Evolutionary conservation across 257 asterid species (phyloP).

Genomic region (Lycium barbarum): DNA sequence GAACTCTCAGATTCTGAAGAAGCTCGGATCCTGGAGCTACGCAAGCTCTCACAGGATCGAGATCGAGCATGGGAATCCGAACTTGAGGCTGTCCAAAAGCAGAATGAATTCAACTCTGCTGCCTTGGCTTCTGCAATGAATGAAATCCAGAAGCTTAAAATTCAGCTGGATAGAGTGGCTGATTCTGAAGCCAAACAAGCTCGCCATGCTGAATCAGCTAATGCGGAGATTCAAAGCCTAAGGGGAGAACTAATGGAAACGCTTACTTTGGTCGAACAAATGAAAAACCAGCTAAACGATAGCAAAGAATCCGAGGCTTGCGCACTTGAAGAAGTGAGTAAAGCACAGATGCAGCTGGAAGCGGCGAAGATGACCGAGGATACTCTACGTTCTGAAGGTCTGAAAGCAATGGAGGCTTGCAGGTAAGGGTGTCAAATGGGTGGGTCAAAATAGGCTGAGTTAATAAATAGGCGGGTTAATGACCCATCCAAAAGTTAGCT

Average conservation of each 20-base stretch:
- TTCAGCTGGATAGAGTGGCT: constrained; percentile 56
- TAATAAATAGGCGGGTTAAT: too few relatives aligned
- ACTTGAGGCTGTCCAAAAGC: constrained; percentile 78
- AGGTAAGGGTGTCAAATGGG: constrained; percentile 14
- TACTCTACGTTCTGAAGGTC: constrained; percentile 50
- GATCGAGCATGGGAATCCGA: constrained; percentile 86
- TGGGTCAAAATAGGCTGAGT: too few relatives aligned
- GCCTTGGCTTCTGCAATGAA: constrained; percentile 74
- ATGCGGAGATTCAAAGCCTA: constrained; percentile 63
- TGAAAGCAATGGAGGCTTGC: constrained; percentile 47
- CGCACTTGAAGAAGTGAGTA: constrained; percentile 61
- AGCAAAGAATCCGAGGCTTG: constrained; percentile 66
- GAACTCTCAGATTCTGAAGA: constrained; percentile 83
- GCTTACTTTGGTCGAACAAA: constrained; percentile 57
- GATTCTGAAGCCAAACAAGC: constrained; percentile 77
- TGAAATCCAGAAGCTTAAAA: constrained; percentile 81
- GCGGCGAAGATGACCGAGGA: constrained; percentile 61
- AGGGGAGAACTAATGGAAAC: constrained; percentile 65
- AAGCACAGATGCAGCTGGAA: constrained; percentile 64
- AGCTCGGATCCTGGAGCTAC: constrained; percentile 71
- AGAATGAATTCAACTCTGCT: constrained; percentile 73
- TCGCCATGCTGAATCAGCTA: constrained; percentile 76
- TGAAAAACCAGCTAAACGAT: constrained; percentile 65
- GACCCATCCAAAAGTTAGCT: too few relatives aligned
- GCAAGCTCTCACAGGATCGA: constrained; percentile 83